phyloP scores from a whole-genome alignment of 257 asterid species.

The Parsonsia alboflavescens region DNA sequence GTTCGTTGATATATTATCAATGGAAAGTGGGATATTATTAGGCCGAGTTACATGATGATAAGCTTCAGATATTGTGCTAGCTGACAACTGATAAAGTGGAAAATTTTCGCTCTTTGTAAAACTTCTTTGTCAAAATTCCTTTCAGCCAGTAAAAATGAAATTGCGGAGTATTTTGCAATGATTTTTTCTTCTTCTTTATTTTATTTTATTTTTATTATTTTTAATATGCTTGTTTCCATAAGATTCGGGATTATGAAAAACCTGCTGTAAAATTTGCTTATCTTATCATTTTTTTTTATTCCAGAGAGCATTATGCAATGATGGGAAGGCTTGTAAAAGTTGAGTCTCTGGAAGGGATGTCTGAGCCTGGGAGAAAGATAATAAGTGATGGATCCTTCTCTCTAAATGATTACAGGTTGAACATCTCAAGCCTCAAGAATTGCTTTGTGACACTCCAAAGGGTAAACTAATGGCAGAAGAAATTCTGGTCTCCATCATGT shows the following conservation, averaged over 20 bases:
- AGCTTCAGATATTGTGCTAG: neutral
- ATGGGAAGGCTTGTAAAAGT: conserved; percentile 58
- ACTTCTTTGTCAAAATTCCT: no score
- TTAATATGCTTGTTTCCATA: neutral
- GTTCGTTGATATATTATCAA: no score
- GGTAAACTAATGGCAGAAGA: neutral
- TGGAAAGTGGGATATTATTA: neutral
- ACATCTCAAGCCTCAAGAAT: conserved; percentile 2
- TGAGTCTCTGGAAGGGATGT: conserved; percentile 20
- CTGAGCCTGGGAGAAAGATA: neutral
- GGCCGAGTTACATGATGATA: neutral
- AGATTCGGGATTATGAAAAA: neutral
- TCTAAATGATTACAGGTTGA: neutral
- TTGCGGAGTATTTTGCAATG: neutral
- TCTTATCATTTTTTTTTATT: neutral
- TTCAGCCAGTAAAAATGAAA: neutral
- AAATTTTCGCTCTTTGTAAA: no score
- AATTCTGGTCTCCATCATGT: neutral
- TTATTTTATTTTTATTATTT: neutral
- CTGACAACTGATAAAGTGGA: neutral
- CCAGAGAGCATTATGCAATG: conserved; percentile 52
- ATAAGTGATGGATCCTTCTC: neutral
- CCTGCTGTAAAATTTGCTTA: neutral
- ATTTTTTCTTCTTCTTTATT: no score
- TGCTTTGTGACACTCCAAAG: neutral